Base-by-base conservation (phyloP, 192 early-diverging fungal species). In the Umbelopsis vinacea region DNA sequence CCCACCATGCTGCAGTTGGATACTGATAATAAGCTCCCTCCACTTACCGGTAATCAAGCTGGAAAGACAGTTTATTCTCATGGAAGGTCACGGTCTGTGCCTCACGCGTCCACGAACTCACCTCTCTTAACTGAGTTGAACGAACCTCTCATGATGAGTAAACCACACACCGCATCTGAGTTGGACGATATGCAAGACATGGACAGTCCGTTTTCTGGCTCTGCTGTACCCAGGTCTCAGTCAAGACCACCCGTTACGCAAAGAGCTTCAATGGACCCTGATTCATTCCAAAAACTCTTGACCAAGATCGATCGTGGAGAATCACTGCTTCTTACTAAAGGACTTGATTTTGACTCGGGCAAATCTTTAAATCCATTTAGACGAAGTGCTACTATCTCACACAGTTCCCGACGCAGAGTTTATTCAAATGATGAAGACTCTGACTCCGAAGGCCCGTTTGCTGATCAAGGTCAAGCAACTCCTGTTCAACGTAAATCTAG, bases 51-150 rank as follows among this genome's bases (percentile, higher is more conserved):
- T 43, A 21, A 15, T n/a, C 48, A 50, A 50, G 7, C 23, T 46
- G 52, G 40, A 55, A 71, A 55, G 53, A 46, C 52, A 0, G 38
- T 43, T 22, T 71, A 71, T 46, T 35, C 53, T 29, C 70, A 71
- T 40, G 35, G 52, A 43, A 47, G 72, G 23, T 74, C 72, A 3
- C 66, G 72, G 19, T 54, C 72, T 17, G 54, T 74, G 37, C 69
- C 72, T 37, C 57, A 63, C 37, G 57, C 33, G 15, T 63, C 57
- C 15, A 63, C 57, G 29, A 35, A 63, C 4, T 19, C 57, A 17
- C 57, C 57, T 3, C 26, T 63, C 5, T 12, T 63, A 17, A 12
- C 57, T 6, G 57, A 63, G 33, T 17, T 63, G 12, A 37, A 63
- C 4, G 57, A 63, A 17, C 57, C 57, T 0, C 33, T 63, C 33